Base-by-base conservation (phyloP, 2,329 filamentous ascomycete species). In the Ilyonectria robusta region DNA sequence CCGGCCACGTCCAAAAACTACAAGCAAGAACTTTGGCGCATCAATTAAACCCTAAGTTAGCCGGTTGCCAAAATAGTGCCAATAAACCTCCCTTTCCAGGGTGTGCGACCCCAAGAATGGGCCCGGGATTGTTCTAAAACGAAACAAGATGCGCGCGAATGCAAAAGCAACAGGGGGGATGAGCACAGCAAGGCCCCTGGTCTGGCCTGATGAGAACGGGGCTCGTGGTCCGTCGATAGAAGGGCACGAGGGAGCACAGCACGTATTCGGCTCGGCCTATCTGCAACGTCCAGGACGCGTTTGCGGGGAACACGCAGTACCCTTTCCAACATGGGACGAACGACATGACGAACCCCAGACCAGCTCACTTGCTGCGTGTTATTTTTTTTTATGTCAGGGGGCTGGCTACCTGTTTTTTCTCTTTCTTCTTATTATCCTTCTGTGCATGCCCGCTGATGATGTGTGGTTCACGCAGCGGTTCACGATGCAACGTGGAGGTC, bases 191-290 rank as follows among this genome's bases (percentile, higher is more conserved):
- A 57, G 29, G 40, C 6, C 40, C 23, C 42, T 33, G 37, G 33
- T 50, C 59, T 57, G 37, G 33, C 40, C 59, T 50, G 54, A 47
- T 6, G 44, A 50, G 15, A 17, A 50, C 51, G 46, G 54, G 56
- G 59, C 50, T 50, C 42, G 44, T 26, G 40, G 40, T 62, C 51
- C 37, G 40, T 50, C 23, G n/a, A 44, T n/a, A n/a, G 17, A 44
- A 19, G 21, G 35, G 23, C 11, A 40, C 26, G 21, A 61, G 54
- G 13, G 53, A 48, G 54, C 37, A 55, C n/a, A 42, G 53, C 46
- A 60, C 48, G 58, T 60, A 60, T 60, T 46, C 37, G 58, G 58
- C 46, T 44, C 21, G 15, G 37, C 15, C 40, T 42, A 42, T 42
- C 40, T 42, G 40, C 15, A n/a, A 42, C 40, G 15, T 42, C n/a